Conservation (phyloP, 441 rosid species). For the Jatropha podagrica region DNA sequence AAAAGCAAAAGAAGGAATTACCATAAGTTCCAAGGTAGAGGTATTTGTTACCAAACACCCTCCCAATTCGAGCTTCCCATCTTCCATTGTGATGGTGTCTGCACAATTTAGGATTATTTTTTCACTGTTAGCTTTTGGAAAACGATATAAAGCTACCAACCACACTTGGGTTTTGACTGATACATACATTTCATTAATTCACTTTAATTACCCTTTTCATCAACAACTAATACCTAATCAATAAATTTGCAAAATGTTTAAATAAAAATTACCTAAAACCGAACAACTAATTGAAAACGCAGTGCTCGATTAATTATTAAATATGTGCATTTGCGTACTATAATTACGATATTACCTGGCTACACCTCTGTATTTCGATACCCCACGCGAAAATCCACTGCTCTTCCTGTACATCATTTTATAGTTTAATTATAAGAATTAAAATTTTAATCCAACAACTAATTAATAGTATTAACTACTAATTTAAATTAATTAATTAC, state of each 20-base stretch:
- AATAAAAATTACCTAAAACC: too few relatives aligned
- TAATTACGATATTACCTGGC: constrained; percentile 52
- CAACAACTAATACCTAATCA: too few relatives aligned
- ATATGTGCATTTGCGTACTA: background rate
- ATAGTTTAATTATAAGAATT: too few relatives aligned
- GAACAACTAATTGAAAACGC: too few relatives aligned
- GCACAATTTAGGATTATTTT: constrained; percentile 7
- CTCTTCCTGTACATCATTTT: constrained; percentile 54
- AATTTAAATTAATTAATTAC: constrained; percentile 17
- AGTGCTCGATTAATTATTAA: too few relatives aligned
- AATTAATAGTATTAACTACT: too few relatives aligned
- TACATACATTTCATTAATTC: too few relatives aligned
- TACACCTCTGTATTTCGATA: constrained; percentile 88
- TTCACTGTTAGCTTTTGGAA: background rate
- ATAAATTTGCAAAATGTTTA: too few relatives aligned
- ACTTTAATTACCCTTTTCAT: too few relatives aligned
- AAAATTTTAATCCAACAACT: background rate
- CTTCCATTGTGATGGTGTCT: constrained; percentile 94
- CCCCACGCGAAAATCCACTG: constrained; percentile 91
- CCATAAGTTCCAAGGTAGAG: constrained; percentile 89
- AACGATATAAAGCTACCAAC: background rate
- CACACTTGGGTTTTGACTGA: too few relatives aligned
- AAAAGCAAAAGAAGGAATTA: background rate
- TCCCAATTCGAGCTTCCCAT: constrained; percentile 94
- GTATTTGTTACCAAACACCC: constrained; percentile 88